phyloP scores from a whole-genome alignment of 2,329 filamentous ascomycete species.

The Conoideocrella luteorostrata region DNA sequence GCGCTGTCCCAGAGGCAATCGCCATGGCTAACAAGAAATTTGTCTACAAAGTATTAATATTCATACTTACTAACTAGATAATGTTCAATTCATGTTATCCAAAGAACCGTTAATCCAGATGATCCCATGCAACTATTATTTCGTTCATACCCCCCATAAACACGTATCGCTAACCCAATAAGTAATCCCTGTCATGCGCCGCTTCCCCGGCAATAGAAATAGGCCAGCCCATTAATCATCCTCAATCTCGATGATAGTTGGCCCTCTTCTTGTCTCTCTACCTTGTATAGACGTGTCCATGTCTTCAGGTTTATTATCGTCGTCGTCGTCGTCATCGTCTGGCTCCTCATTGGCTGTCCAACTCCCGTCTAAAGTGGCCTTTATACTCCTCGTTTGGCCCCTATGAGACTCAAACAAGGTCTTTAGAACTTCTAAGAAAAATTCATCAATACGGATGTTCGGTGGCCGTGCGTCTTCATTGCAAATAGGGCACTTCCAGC shows the following conservation, averaged over 20 bases:
- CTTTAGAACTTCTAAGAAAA: conserved; percentile 56
- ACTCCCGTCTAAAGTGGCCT: conserved; percentile 21
- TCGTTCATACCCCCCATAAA: too few relatives aligned
- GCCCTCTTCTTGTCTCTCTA: not conserved
- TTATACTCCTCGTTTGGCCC: conserved; percentile 23
- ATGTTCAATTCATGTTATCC: too few relatives aligned
- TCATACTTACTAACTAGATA: too few relatives aligned
- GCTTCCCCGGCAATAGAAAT: too few relatives aligned
- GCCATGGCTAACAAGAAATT: too few relatives aligned
- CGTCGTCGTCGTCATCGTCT: conserved; percentile 20
- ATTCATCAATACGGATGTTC: conserved; percentile 66
- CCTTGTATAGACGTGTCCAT: not conserved
- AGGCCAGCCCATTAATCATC: conserved; percentile 14
- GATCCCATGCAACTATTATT: too few relatives aligned
- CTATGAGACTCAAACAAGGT: conserved; percentile 33
- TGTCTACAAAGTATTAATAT: too few relatives aligned
- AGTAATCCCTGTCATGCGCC: too few relatives aligned
- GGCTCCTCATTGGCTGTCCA: conserved; percentile 27
- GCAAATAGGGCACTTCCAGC: conserved; percentile 87
- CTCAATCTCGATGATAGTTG: conserved; percentile 21
- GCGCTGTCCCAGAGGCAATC: too few relatives aligned
- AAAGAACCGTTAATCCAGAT: too few relatives aligned
- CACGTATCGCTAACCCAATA: too few relatives aligned
- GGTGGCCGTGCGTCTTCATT: conserved; percentile 67
- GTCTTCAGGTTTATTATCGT: not conserved